Evolutionary conservation across 768 basidiomycete genomes (phyloP).

Genomic region (Termitomyces sp.): DNA sequence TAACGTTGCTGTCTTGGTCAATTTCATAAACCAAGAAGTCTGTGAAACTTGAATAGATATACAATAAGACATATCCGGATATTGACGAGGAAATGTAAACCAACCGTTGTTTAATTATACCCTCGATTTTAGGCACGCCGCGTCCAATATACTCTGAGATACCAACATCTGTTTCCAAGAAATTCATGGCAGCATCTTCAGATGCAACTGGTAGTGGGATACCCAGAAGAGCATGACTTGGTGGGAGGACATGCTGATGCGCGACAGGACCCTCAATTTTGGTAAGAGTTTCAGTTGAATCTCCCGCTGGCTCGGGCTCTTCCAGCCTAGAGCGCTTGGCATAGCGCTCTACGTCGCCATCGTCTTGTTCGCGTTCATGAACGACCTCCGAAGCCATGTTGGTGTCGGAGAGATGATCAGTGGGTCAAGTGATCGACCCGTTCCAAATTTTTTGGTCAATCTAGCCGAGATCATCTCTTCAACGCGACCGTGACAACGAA

Average conservation of each 20-base stretch:
- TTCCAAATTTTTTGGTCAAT: slow-evolving; percentile 13
- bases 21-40: slow-evolving; percentile 97
- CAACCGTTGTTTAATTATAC: slow-evolving; percentile 96
- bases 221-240: slow-evolving; percentile 71
- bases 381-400: slow-evolving; percentile 35
- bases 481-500: neutral
- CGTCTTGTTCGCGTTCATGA: slow-evolving; percentile 54
- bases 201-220: slow-evolving; percentile 49
- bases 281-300: neutral
- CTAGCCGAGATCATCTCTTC: slow-evolving; percentile 20
- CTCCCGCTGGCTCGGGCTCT: slow-evolving; percentile 15
- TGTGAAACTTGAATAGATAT: slow-evolving; percentile 66
- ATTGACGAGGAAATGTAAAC: slow-evolving; percentile 19
- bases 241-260: slow-evolving; percentile 53
- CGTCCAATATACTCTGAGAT: slow-evolving; percentile 83
- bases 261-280: slow-evolving; percentile 13
- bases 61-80: slow-evolving; percentile 1
- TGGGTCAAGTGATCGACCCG: slow-evolving; percentile 10
- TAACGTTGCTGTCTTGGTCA: slow-evolving; percentile 72
- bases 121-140: slow-evolving; percentile 71
- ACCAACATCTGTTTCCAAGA: slow-evolving; percentile 81
- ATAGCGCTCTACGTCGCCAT: slow-evolving; percentile 40
- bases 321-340: slow-evolving; percentile 45
- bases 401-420: neutral
- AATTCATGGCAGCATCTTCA: slow-evolving; percentile 53